Conservation (phyloP, 768 basidiomycete genomes). For the Russula sp. region DNA sequence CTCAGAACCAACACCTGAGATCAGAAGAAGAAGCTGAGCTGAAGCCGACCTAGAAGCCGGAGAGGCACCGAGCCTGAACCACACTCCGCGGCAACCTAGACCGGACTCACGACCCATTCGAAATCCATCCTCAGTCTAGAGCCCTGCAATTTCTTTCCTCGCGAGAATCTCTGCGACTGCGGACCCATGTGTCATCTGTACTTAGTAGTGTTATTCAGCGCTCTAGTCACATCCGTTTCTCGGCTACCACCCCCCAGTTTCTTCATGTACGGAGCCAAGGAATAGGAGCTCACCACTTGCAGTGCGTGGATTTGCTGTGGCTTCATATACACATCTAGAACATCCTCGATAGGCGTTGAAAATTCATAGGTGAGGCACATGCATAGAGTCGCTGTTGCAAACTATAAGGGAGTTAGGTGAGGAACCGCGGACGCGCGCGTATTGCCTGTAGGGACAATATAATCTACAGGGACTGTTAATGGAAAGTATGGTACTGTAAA, state of each 20-base stretch:
- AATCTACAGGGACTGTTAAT: too few relatives aligned
- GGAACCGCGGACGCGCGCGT: constrained; percentile 81
- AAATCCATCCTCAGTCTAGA: background rate
- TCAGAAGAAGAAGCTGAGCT: too few relatives aligned
- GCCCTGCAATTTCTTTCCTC: background rate
- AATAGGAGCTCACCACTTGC: background rate
- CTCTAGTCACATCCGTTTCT: background rate
- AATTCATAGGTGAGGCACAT: background rate
- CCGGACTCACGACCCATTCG: too few relatives aligned
- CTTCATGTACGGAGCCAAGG: background rate
- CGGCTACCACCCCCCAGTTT: background rate
- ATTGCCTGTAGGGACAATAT: too few relatives aligned
- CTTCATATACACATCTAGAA: background rate
- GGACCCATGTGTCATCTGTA: background rate
- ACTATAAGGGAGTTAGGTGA: too few relatives aligned
- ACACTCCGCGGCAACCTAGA: too few relatives aligned
- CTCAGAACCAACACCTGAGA: too few relatives aligned
- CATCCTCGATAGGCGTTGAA: background rate
- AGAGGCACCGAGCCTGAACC: too few relatives aligned
- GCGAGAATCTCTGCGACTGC: background rate
- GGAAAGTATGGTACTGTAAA: too few relatives aligned
- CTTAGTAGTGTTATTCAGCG: background rate
- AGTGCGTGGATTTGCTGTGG: background rate
- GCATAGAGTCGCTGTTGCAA: constrained; percentile 30
- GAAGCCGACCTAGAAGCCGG: too few relatives aligned